Conservation (phyloP, 1,284 basidiomycete genomes). For the Moniliophthora roreri region DNA sequence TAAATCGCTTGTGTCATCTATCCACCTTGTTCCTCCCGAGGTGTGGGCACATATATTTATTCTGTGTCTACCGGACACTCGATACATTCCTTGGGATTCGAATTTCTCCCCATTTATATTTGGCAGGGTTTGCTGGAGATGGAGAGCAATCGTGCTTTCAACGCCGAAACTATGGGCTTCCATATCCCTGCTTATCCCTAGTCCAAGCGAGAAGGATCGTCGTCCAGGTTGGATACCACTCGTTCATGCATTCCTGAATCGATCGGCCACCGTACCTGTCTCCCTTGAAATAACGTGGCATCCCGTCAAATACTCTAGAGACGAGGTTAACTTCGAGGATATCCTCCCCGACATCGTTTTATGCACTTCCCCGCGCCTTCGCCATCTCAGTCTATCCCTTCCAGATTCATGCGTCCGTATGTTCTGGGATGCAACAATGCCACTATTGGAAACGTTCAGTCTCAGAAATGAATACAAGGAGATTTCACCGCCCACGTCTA, state of each 20-base stretch:
- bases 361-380: background rate
- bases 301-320: background rate
- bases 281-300: conserved; percentile 1
- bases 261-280: background rate
- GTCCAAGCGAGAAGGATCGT: conserved; percentile 9
- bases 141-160: conserved; percentile 23
- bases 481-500: background rate
- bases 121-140: conserved; percentile 24
- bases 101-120: conserved; percentile 22
- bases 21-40: conserved; percentile 4
- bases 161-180: conserved; percentile 27
- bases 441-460: background rate
- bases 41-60: conserved; percentile 23
- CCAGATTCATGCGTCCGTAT: background rate
- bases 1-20: background rate
- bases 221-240: background rate
- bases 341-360: background rate
- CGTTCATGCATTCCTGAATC: background rate
- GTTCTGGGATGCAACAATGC: background rate
- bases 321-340: background rate
- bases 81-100: conserved; percentile 20
- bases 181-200: conserved; percentile 18
- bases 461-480: background rate
- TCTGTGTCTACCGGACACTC: conserved; percentile 21
- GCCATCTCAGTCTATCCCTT: background rate